A percentile compares a stretch with the other conserved stretches of the same genome.
Conservation (phyloP, 768 basidiomycete genomes). For the Nidula microcarpa region DNA sequence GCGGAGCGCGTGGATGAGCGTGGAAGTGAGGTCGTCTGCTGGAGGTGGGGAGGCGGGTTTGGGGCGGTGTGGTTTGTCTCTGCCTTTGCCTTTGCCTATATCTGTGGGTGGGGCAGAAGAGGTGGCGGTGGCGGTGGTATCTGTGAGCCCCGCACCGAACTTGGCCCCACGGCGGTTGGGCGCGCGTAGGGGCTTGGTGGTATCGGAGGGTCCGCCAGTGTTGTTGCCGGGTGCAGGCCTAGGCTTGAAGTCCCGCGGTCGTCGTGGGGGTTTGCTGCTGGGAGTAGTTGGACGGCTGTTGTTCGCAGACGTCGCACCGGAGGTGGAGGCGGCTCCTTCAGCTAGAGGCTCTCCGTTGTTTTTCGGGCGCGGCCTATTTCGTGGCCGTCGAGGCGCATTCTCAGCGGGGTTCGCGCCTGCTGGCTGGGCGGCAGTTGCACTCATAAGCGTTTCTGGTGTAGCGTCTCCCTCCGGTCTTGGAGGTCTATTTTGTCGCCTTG, state of each 20-base stretch:
- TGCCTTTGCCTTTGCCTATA: not conserved
- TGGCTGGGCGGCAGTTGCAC: not conserved
- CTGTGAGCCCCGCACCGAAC: not conserved
- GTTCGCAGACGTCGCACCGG: not conserved
- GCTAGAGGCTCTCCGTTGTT: not conserved
- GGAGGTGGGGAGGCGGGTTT: not conserved
- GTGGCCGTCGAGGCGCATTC: not conserved
- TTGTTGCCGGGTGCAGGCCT: not conserved
- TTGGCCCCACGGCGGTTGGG: not conserved
- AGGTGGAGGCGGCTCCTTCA: not conserved
- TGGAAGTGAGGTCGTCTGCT: slow-evolving; percentile 69
- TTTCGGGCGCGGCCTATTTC: not conserved
- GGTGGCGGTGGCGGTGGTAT: not conserved
- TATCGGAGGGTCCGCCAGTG: not conserved
- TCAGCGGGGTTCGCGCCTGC: not conserved
- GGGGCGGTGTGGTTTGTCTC: not conserved
- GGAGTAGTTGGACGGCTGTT: not conserved
- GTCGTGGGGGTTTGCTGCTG: not conserved
- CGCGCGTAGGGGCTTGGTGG: not conserved
- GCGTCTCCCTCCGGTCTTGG: not conserved
- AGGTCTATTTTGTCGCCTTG: not conserved
- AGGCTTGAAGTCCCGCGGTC: not conserved
- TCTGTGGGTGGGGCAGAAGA: not conserved
- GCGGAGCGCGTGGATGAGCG: slow-evolving; percentile 61
- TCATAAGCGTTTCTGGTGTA: not conserved